Evolutionary conservation across 257 asterid species (phyloP).

Genomic region (Fraxinus cuspidata): DNA sequence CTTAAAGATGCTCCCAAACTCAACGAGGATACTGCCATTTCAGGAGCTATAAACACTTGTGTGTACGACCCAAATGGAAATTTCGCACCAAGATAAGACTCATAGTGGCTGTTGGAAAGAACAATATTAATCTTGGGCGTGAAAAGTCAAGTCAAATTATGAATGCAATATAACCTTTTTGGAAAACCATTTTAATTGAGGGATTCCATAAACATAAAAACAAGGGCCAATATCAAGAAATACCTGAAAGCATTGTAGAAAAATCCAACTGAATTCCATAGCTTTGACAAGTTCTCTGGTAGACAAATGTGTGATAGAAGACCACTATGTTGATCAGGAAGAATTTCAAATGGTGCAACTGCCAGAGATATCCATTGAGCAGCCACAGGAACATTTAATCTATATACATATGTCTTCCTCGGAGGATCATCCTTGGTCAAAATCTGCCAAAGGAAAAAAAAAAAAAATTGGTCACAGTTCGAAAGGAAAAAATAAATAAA

Average conservation of each 20-base stretch:
- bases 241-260: constrained; percentile 91
- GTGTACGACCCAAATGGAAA: constrained; percentile 96
- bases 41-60: constrained; percentile 88
- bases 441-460: constrained; percentile 46
- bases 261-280: constrained; percentile 76
- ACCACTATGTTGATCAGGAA: constrained; percentile 76
- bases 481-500: background rate
- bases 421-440: constrained; percentile 90
- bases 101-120: constrained; percentile 71
- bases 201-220: constrained; percentile 21
- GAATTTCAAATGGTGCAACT: constrained; percentile 88
- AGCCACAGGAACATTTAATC: constrained; percentile 85
- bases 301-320: constrained; percentile 73
- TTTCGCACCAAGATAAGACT: constrained; percentile 80
- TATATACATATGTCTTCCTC: constrained; percentile 81
- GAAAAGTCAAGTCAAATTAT: constrained; percentile 23
- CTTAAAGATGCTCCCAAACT: constrained; percentile 84
- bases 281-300: constrained; percentile 71
- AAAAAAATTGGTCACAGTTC: constrained; percentile 14
- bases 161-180: constrained; percentile 14
- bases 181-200: constrained; percentile 16
- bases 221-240: constrained; percentile 21
- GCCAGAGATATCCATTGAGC: constrained; percentile 89
- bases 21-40: constrained; percentile 82
- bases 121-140: constrained; percentile 21